Evolutionary conservation across 352 stramenopile genomes (phyloP).

Genomic region (Peronosclerospora sorghi): DNA sequence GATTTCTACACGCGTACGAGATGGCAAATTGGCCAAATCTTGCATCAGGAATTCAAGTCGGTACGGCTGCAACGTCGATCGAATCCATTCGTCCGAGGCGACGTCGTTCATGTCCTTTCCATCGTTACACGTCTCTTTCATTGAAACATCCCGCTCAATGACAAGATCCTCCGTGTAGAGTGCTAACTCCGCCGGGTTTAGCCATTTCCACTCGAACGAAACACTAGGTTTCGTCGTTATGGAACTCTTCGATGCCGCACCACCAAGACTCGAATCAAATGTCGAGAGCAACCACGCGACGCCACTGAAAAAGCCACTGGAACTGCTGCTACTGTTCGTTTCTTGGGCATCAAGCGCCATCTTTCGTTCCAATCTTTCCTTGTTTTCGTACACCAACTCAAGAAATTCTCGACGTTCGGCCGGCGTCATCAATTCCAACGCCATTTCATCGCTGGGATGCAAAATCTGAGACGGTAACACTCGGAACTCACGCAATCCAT

Average conservation of each 20-base stretch:
- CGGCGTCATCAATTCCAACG: conserved; percentile 28
- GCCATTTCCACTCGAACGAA: conserved; percentile 18
- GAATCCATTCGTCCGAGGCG: conserved; percentile 51
- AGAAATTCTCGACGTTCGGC: conserved; percentile 49
- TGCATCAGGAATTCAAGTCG: conserved; percentile 52
- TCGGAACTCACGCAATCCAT: conserved; percentile 49
- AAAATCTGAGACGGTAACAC: conserved; percentile 42
- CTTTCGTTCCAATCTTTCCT: conserved; percentile 37
- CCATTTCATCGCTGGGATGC: conserved; percentile 18
- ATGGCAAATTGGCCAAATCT: conserved; percentile 41
- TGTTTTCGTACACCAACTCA: conserved; percentile 43
- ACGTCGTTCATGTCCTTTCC: conserved; percentile 19
- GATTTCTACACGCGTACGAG: conserved; percentile 30
- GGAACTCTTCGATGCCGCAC: conserved; percentile 7
- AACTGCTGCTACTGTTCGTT: conserved; percentile 8
- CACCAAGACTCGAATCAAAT: conserved; percentile 37
- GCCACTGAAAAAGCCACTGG: conserved; percentile 54
- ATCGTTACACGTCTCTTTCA: conserved; percentile 5
- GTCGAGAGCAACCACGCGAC: conserved; percentile 63
- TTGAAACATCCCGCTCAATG: conserved; percentile 17
- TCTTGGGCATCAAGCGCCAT: conserved; percentile 32
- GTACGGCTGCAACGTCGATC: conserved; percentile 49
- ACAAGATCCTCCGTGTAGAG: conserved; percentile 42
- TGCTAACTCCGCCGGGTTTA: conserved; percentile 30
- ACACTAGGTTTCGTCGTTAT: conserved; percentile 10